Evolutionary conservation across 2,329 filamentous ascomycete genomes (phyloP).

Genomic region (Talaromyces sp.): DNA sequence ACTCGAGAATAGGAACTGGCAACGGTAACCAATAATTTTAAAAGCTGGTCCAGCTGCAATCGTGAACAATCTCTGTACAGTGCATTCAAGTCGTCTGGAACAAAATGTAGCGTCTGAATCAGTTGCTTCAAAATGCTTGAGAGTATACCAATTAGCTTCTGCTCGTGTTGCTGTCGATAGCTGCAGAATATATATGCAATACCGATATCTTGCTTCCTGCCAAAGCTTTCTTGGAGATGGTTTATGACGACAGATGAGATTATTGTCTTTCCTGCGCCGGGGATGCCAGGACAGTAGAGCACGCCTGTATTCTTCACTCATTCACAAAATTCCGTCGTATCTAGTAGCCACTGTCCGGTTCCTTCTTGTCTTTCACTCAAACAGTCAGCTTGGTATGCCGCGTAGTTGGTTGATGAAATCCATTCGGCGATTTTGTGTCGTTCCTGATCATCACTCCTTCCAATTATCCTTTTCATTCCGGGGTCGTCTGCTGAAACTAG

Average conservation of each 20-base stretch:
- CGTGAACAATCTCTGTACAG: conserved; percentile 14
- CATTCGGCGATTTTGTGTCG: background rate
- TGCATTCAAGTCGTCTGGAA: background rate
- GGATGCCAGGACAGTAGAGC: conserved; percentile 23
- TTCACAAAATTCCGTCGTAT: background rate
- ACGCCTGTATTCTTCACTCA: background rate
- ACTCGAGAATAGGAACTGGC: conserved; percentile 5
- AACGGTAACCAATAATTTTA: background rate
- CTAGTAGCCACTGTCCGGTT: background rate
- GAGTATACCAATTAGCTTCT: background rate
- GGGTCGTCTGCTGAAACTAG: background rate
- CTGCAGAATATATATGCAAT: conserved; percentile 6
- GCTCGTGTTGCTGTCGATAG: conserved; percentile 7
- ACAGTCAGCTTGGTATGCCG: background rate
- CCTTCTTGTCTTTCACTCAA: background rate
- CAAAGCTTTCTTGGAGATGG: conserved; percentile 12
- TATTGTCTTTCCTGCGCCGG: conserved; percentile 39
- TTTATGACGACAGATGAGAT: conserved; percentile 35
- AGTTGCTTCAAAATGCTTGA: conserved; percentile 6
- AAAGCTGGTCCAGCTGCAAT: conserved; percentile 14
- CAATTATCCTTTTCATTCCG: background rate
- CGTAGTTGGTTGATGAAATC: background rate
- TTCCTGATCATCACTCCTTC: conserved; percentile 1
- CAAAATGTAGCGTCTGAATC: background rate
- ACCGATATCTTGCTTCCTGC: background rate